phyloP scores from a whole-genome alignment of 2,329 filamentous ascomycete genomes.

The Zalaria obscura region DNA sequence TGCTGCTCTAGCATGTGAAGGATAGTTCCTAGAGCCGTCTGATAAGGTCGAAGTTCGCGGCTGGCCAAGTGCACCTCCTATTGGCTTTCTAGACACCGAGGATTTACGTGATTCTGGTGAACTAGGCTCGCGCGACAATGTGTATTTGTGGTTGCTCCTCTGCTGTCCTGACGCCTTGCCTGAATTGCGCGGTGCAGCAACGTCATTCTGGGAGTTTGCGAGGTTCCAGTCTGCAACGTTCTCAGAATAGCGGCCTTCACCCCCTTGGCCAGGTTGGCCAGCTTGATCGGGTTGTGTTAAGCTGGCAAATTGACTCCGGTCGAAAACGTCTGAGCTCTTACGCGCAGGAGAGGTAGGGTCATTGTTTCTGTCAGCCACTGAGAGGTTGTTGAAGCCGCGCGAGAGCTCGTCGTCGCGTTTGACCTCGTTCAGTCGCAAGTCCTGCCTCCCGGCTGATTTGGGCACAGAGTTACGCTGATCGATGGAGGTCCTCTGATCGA shows the following conservation, averaged over 20 bases:
- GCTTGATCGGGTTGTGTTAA: constrained; percentile 1
- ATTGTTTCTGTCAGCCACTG: no score
- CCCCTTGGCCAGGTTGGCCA: neutral
- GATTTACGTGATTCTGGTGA: neutral
- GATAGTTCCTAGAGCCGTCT: neutral
- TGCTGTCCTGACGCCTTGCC: neutral
- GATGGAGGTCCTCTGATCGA: no score
- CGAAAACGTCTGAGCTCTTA: constrained; percentile 5
- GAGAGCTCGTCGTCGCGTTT: no score
- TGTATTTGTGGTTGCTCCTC: neutral
- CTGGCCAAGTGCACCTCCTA: neutral
- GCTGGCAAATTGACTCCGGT: constrained; percentile 1
- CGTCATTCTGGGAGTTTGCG: constrained; percentile 6
- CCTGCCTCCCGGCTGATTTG: no score
- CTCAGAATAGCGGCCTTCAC: constrained; percentile 34
- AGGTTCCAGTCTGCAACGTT: constrained; percentile 51
- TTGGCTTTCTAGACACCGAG: neutral
- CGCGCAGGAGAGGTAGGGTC: neutral
- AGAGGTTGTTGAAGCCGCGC: no score
- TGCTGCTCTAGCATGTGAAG: neutral
- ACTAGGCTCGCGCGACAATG: constrained; percentile 1
- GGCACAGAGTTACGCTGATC: no score
- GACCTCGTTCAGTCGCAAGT: no score
- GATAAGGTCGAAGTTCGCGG: neutral
- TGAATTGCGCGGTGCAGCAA: constrained; percentile 6